Conservation (phyloP, 2,329 filamentous ascomycete species). For the Colletotrichum coccodes region DNA sequence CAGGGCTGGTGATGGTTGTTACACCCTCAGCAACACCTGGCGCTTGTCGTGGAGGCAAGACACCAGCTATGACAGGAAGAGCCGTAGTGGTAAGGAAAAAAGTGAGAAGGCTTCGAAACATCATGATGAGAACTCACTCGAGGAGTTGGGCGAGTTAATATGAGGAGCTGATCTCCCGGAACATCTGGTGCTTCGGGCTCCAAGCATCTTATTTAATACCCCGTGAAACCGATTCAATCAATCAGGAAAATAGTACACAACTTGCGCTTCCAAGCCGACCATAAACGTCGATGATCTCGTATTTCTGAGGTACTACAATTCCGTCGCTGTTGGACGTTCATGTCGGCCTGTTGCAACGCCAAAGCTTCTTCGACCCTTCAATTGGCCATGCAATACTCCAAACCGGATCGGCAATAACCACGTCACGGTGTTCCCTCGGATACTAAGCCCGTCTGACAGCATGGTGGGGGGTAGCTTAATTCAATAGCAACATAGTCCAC, state of each 20-base stretch:
- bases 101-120: not conserved
- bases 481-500: too few relatives aligned
- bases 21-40: conserved; percentile 4
- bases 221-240: not conserved
- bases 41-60: conserved; percentile 9
- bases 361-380: not conserved
- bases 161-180: not conserved
- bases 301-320: not conserved
- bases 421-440: too few relatives aligned
- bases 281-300: too few relatives aligned
- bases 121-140: conserved; percentile 7
- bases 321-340: not conserved
- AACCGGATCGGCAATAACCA: too few relatives aligned
- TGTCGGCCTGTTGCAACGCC: not conserved
- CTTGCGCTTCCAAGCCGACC: too few relatives aligned
- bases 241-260: not conserved
- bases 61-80: not conserved
- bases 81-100: not conserved
- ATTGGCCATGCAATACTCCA: not conserved
- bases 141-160: not conserved
- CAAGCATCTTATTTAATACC: not conserved
- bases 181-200: not conserved
- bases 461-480: not conserved
- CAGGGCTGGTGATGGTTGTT: conserved; percentile 11
- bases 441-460: too few relatives aligned